Evolutionary conservation across 2,329 filamentous ascomycete genomes (phyloP).

Genomic region (Epicoccum nigrum): DNA sequence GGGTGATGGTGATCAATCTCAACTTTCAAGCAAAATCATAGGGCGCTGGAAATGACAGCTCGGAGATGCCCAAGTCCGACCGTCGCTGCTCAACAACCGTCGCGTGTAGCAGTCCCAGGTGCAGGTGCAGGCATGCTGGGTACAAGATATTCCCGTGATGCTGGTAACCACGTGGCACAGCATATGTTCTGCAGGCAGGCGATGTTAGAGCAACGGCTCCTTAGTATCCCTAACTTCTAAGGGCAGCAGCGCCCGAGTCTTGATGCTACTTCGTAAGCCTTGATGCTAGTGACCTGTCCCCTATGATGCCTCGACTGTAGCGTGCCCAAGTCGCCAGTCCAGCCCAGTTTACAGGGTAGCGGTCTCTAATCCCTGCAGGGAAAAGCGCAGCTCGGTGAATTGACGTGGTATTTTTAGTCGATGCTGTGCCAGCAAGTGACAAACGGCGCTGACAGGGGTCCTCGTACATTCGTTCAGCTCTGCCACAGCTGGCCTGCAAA

Average conservation of each 20-base stretch:
- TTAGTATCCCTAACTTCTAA: too few relatives aligned
- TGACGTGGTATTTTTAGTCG: conserved; percentile 28
- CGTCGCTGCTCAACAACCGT: neutral
- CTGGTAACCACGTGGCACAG: conserved; percentile 7
- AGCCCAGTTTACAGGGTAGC: conserved; percentile 9
- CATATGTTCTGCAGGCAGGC: neutral
- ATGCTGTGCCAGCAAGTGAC: conserved; percentile 20
- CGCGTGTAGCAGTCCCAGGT: neutral
- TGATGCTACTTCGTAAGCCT: neutral
- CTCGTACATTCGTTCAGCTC: conserved; percentile 29
- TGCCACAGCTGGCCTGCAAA: conserved; percentile 27
- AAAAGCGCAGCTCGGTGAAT: conserved; percentile 20
- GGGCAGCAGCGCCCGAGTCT: conserved; percentile 1
- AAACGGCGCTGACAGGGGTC: conserved; percentile 21
- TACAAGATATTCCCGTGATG: neutral
- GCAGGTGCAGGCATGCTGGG: conserved; percentile 12
- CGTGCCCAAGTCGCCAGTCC: neutral
- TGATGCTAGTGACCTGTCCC: conserved; percentile 6
- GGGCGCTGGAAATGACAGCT: conserved; percentile 6
- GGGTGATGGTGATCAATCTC: conserved; percentile 15
- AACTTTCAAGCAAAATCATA: conserved; percentile 6
- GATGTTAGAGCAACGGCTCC: conserved; percentile 4
- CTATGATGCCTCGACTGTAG: conserved; percentile 21
- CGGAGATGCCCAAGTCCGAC: conserved; percentile 1
- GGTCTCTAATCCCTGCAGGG: conserved; percentile 19